A percentile compares a stretch with the other conserved stretches of the same genome.
phyloP scores from a whole-genome alignment of 495 filamentous ascomycete genomes.

The Talaromyces trachyspermus region DNA sequence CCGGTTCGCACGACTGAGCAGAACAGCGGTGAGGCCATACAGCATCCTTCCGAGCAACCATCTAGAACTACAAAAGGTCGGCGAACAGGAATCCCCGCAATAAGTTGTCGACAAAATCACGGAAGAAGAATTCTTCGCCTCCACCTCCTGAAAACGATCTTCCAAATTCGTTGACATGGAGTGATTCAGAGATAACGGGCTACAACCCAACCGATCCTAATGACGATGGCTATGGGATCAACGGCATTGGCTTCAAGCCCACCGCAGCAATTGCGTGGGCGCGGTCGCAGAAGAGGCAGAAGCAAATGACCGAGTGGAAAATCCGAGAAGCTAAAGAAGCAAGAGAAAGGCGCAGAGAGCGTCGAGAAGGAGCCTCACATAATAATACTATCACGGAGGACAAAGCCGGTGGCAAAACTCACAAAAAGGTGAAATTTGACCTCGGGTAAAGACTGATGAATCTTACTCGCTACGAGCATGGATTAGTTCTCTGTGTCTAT shows the following conservation, averaged over 20 bases:
- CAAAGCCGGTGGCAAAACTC: conserved; percentile 27
- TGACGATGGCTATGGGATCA: conserved; percentile 74
- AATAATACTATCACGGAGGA: conserved; percentile 24
- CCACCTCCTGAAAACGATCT: conserved; percentile 34
- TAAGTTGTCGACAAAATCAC: conserved; percentile 20
- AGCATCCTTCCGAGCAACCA: not conserved
- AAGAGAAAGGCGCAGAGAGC: conserved; percentile 61
- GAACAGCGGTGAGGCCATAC: not conserved
- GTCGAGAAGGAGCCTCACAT: conserved; percentile 41
- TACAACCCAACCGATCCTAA: conserved; percentile 66
- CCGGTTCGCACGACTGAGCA: not conserved
- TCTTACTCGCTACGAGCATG: not conserved
- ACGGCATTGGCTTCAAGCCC: conserved; percentile 87
- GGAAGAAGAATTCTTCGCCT: conserved; percentile 33
- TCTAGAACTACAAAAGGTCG: not conserved
- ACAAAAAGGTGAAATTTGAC: conserved; percentile 41
- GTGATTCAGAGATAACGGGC: conserved; percentile 76
- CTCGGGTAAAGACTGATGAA: conserved; percentile 7
- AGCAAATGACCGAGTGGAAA: conserved; percentile 80
- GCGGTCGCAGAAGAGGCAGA: conserved; percentile 63
- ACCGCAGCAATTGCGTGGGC: conserved; percentile 76
- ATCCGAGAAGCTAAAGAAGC: conserved; percentile 79
- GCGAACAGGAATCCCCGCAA: conserved; percentile 15
- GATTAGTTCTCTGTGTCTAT: not conserved
- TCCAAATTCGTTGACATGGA: conserved; percentile 62